These are phyloP conservation scores for Ceratobasidium papillatum DNA, from an alignment of 1,284 basidiomycete species.

Conservation along the genomic window DNA sequence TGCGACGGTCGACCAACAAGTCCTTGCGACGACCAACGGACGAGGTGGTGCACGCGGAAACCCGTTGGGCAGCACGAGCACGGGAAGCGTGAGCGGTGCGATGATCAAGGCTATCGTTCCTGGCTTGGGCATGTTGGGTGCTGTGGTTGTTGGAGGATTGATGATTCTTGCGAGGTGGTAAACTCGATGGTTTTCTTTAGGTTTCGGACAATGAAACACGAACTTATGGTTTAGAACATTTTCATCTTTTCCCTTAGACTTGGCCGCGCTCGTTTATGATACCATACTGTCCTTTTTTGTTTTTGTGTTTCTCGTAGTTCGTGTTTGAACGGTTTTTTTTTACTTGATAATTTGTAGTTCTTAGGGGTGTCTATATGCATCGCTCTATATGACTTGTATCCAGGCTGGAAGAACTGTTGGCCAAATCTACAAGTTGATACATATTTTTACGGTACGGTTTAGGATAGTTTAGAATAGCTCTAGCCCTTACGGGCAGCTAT, in stretches of 20 bases:
- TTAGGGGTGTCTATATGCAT: neutral
- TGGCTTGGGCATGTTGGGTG: slow-evolving; percentile 19
- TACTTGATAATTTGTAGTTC: neutral
- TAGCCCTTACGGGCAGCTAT: no score
- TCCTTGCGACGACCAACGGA: slow-evolving; percentile 54
- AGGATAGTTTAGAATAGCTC: no score
- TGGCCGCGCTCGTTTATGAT: neutral
- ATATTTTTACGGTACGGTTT: no score
- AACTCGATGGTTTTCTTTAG: neutral
- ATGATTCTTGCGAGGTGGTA: neutral
- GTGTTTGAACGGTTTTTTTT: neutral
- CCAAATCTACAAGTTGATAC: neutral
- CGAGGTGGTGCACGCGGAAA: slow-evolving; percentile 44
- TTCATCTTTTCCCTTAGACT: neutral
- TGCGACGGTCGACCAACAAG: slow-evolving; percentile 51
- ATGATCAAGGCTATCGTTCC: neutral
- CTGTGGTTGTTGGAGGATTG: neutral
- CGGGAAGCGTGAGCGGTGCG: slow-evolving; percentile 15
- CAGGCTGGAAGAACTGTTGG: neutral
- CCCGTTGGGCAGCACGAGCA: slow-evolving; percentile 16
- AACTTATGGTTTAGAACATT: neutral
- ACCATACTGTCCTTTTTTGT: slow-evolving; percentile 1
- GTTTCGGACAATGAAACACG: slow-evolving; percentile 22
- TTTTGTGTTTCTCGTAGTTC: neutral
- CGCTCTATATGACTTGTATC: neutral